Base-by-base conservation (phyloP, 768 basidiomycete species). In the Russula griseocarnosa region DNA sequence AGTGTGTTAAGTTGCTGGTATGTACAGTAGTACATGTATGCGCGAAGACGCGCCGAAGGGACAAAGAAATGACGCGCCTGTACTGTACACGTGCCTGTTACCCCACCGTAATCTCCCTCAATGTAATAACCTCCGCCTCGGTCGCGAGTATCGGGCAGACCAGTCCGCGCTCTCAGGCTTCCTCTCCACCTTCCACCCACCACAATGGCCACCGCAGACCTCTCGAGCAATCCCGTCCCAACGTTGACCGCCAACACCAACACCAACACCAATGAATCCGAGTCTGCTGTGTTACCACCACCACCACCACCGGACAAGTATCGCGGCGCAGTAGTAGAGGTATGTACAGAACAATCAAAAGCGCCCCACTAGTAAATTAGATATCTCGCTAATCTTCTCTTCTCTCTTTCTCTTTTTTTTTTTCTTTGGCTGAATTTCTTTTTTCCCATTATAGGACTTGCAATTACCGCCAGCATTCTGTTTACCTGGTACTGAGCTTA, bases 251-350 rank as follows among this genome's bases (percentile, higher is more conserved):
- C 5, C 49, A 46, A 58, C 14, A 13, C 36, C 36, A 36, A 36
- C 32, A 3, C 5, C 49, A 46, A 58, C 14, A 13, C 36, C 36
- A 36, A 36, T 36, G 9, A 0, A 36, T 36, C 13, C 13, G 47
- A 34, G 34, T 28, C 49, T 2, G 30, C 49, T 2, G 30, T 32
- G 14, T 60, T n/a, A 14, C 58, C 55, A 3, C 55, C 49, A 5
- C 52, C 62, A 14, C 58, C 55, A 3, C 55, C 49, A 5, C 52
- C 62, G n/a, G 79, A 82, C 73, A 90, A 86, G 75, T 95, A 92
- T 71, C 82, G 92, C 24, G 93, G 94, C 2, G 92, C 94, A 3
- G 92, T 94, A 30, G 92, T 96, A 10, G 94, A 96, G 83, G 93
- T 90, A 63, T 3, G 36, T 36, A 38, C 3, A 14, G 11, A 58